These are phyloP conservation scores for Lophiostoma macrostomum DNA, from an alignment of 495 filamentous ascomycete genomes.

Conservation along the genomic window DNA sequence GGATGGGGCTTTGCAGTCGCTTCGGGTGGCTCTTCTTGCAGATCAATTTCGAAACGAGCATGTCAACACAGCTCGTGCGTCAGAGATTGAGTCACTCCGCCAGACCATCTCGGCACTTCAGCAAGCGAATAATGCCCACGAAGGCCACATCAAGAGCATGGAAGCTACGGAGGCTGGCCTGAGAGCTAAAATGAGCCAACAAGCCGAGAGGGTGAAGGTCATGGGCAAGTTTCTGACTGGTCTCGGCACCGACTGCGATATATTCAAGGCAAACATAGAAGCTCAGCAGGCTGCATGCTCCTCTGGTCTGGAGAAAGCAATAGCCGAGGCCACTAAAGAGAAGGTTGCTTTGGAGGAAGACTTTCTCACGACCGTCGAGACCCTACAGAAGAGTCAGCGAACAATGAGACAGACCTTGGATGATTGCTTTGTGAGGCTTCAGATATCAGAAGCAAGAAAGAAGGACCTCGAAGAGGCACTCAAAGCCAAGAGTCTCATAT, in stretches of 20 bases:
- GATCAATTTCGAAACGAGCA: neutral
- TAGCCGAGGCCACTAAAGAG: neutral
- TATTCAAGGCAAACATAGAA: slow-evolving; percentile 10
- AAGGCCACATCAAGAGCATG: neutral
- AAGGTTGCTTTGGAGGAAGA: neutral
- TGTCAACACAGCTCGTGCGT: too few relatives aligned
- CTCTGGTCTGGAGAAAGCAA: slow-evolving; percentile 5
- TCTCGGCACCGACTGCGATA: slow-evolving; percentile 30
- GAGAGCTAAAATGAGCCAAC: slow-evolving; percentile 3
- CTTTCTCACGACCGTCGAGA: neutral
- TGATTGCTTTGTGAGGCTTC: slow-evolving; percentile 5
- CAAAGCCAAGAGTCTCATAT: slow-evolving; percentile 16
- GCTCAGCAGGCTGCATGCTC: neutral
- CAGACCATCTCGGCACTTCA: slow-evolving; percentile 1
- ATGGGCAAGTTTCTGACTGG: slow-evolving; percentile 34
- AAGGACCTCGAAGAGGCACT: slow-evolving; percentile 23
- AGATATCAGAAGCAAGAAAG: neutral
- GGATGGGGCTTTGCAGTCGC: neutral
- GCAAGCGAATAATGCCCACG: slow-evolving; percentile 1
- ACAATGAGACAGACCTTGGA: slow-evolving; percentile 2
- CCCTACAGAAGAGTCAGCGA: neutral
- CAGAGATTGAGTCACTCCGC: too few relatives aligned
- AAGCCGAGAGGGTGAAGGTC: slow-evolving; percentile 12
- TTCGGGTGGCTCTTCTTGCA: neutral
- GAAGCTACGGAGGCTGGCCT: slow-evolving; percentile 19